phyloP scores from a whole-genome alignment of 163 green algal genomes.

The Chlamydomonas reinhardtii region DNA sequence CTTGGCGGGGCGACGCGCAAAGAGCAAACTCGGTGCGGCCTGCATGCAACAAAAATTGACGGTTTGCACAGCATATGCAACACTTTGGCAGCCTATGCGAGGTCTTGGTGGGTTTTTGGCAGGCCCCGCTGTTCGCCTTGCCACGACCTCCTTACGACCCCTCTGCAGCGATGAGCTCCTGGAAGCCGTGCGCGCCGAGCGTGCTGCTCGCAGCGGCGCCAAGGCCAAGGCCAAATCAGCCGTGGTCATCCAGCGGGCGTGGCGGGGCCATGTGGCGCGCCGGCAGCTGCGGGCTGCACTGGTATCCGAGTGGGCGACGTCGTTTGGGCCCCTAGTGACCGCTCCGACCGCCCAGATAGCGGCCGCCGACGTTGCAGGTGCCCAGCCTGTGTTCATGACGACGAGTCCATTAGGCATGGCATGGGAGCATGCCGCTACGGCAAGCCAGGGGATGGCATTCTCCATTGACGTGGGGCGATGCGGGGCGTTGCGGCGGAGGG shows the following conservation, averaged over 20 bases:
- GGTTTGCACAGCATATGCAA: too few species aligned
- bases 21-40: constrained; percentile 45
- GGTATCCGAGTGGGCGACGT: constrained; percentile 34
- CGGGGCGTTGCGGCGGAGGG: too few species aligned
- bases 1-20: constrained; percentile 54
- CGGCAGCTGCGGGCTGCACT: constrained; percentile 7
- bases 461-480: too few species aligned
- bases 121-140: neutral
- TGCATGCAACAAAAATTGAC: too few species aligned
- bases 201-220: constrained; percentile 42
- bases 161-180: constrained; percentile 60
- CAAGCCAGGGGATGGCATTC: too few species aligned
- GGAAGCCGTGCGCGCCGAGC: constrained; percentile 46
- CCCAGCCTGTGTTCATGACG: neutral
- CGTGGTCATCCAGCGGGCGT: constrained; percentile 47
- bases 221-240: constrained; percentile 15
- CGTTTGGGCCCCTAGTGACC: constrained; percentile 40
- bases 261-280: constrained; percentile 51
- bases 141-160: neutral
- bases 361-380: constrained; percentile 20
- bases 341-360: constrained; percentile 9
- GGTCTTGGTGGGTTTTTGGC: too few species aligned
- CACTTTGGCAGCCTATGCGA: too few species aligned
- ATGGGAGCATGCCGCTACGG: too few species aligned
- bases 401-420: too few species aligned